Evolutionary conservation across 2,329 filamentous ascomycete species (phyloP).

Genomic region (Clarireedia paspali): DNA sequence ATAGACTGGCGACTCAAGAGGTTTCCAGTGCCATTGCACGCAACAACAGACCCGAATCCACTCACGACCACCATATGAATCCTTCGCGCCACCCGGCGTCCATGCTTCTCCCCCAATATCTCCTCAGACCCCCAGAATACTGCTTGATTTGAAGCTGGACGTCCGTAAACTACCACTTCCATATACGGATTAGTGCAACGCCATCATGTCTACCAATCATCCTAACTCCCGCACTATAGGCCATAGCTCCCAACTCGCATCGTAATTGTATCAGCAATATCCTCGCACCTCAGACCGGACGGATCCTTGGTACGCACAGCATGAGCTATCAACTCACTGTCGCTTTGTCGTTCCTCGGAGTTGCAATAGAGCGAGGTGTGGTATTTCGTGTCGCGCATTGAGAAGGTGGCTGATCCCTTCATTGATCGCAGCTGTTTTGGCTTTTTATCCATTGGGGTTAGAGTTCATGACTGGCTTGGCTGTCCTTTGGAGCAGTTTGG

Average conservation of each 20-base stretch:
- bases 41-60: background rate
- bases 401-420: background rate
- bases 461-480: background rate
- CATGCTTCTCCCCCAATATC: background rate
- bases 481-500: background rate
- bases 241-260: background rate
- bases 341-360: background rate
- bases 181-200: background rate
- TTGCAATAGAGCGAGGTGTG: background rate
- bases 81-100: too few species aligned
- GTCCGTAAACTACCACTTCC: background rate
- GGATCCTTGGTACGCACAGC: too few species aligned
- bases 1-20: too few species aligned
- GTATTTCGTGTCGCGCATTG: background rate
- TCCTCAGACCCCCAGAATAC: too few species aligned
- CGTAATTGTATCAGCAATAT: background rate
- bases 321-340: too few species aligned
- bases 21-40: too few species aligned
- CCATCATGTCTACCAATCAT: slow-evolving; percentile 1
- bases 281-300: background rate
- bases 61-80: background rate
- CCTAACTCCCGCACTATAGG: background rate
- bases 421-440: background rate
- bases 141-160: slow-evolving; percentile 1
- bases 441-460: background rate